Conservation (phyloP, 495 filamentous ascomycete genomes). For the Letharia columbiana region DNA sequence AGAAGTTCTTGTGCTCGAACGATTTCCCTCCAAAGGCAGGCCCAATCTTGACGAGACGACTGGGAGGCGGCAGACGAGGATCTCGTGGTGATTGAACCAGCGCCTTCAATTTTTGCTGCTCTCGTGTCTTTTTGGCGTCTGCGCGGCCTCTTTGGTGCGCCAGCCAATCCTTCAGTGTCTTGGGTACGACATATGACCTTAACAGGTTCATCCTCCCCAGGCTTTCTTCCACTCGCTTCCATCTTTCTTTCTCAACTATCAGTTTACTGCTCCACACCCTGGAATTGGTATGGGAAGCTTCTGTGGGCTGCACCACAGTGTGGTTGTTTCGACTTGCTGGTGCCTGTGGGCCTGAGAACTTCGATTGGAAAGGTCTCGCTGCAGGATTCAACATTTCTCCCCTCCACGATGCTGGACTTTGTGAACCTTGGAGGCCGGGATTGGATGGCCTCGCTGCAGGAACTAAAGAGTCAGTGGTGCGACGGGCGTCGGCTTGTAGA, state of each 20-base stretch:
- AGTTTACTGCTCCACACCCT: slow-evolving; percentile 25
- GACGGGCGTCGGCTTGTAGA: background rate
- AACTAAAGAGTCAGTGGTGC: background rate
- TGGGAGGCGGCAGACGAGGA: slow-evolving; percentile 1
- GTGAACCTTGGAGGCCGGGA: background rate
- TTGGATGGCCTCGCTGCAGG: background rate
- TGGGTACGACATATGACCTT: slow-evolving; percentile 24
- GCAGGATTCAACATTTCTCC: background rate
- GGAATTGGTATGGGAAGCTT: slow-evolving; percentile 23
- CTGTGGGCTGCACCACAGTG: background rate
- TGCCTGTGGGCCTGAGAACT: background rate
- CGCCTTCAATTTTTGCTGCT: background rate
- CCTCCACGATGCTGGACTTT: too few species aligned
- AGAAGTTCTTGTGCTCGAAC: slow-evolving; percentile 21
- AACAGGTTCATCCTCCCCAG: slow-evolving; percentile 20
- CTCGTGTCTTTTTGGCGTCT: slow-evolving; percentile 6
- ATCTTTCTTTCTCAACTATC: slow-evolving; percentile 23
- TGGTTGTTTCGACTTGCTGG: background rate
- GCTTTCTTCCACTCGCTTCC: slow-evolving; percentile 18
- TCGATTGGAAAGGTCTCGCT: background rate
- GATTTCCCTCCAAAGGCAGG: slow-evolving; percentile 19
- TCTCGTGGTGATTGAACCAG: background rate
- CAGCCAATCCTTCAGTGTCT: slow-evolving; percentile 24
- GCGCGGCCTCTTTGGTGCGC: slow-evolving; percentile 14
- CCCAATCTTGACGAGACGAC: slow-evolving; percentile 8